Percentiles rank a stretch among this genome's conserved stretches.
phyloP scores from a whole-genome alignment of 495 filamentous ascomycete species.

The Annulohypoxylon maeteangense region DNA sequence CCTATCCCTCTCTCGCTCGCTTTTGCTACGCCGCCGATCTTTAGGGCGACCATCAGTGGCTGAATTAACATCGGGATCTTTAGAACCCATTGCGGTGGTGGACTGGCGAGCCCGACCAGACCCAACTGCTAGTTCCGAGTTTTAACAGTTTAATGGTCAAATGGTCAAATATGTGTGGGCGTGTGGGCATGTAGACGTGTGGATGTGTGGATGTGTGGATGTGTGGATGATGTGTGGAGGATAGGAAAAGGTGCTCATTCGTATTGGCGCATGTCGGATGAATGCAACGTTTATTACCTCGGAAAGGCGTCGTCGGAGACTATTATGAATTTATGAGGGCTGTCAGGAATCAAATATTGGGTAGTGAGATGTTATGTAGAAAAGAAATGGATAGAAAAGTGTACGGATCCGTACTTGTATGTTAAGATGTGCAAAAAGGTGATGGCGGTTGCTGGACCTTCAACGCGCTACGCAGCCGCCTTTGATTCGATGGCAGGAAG shows the following conservation, averaged over 20 bases:
- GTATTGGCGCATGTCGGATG: conserved; percentile 12
- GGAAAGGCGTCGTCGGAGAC: conserved; percentile 2
- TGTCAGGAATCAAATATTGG: neutral
- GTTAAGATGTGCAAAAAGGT: conserved; percentile 33
- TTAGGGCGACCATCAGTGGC: conserved; percentile 52
- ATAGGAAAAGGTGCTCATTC: conserved; percentile 11
- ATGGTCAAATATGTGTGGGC: conserved; percentile 7
- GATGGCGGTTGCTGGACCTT: conserved; percentile 45
- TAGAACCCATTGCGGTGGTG: conserved; percentile 57
- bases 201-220: conserved; percentile 3
- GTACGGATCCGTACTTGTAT: conserved; percentile 27
- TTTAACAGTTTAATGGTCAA: conserved; percentile 11
- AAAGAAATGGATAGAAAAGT: conserved; percentile 22
- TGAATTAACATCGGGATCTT: conserved; percentile 54
- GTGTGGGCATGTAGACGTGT: conserved; percentile 1
- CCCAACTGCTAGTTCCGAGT: conserved; percentile 28
- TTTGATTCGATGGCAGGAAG: conserved; percentile 43
- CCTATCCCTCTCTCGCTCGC: conserved; percentile 45
- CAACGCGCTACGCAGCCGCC: conserved; percentile 48
- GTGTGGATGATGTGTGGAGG: conserved; percentile 3
- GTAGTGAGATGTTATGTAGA: neutral
- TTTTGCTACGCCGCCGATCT: conserved; percentile 55
- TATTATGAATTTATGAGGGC: neutral
- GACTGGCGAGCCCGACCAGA: conserved; percentile 51
- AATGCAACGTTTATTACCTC: conserved; percentile 5